Base-by-base conservation (phyloP, 1,284 basidiomycete species). In the Porogramme epimiltina region DNA sequence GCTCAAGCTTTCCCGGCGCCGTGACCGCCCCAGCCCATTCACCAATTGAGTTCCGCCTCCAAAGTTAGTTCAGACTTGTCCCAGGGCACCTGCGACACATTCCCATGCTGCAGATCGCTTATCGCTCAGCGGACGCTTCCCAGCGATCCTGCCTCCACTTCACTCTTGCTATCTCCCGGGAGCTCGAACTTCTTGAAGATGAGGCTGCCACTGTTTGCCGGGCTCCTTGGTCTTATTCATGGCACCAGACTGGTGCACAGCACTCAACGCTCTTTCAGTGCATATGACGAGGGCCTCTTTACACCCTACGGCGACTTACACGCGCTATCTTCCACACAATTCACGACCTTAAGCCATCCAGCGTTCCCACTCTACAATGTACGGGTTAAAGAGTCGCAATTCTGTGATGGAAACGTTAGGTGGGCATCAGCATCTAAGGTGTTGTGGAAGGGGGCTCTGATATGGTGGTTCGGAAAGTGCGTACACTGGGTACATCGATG, bases 401-500 rank as follows among this genome's bases (percentile, higher is more conserved):
- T 64, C 49, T 65, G 63, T 34, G 62, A 65, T 36, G 58, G 49
- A 3, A 48, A 57, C 10, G 62, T 56, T 1, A 56, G 42, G 66
- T 66, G 38, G n/a, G n/a, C 26, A 57, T 36, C 5, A 25, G 18
- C 23, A 16, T 9, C 34, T 4, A 25, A 34, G 16, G 18, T 20
- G 22, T 3, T 2, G 1, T 16, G 22, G 8, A 18, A 9, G 20
- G 10, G 2, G 10, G 22, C 16, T 3, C 13, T 20, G 16, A 37
- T 10, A 18, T 16, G 9, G 9, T 31, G 28, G 16, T 6, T 18
- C 20, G 15, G 6, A 0, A 15, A 58, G 59, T 8, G 54, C 59
- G 20, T 64, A 60, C 58, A 76, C 77, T 0, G 81, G 82, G 18
- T 86, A 87, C 64, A 85, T 89, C 47, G 87, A 89, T 50, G 79